phyloP scores from a whole-genome alignment of 2,329 filamentous ascomycete genomes.

The Trichoderma koningii region DNA sequence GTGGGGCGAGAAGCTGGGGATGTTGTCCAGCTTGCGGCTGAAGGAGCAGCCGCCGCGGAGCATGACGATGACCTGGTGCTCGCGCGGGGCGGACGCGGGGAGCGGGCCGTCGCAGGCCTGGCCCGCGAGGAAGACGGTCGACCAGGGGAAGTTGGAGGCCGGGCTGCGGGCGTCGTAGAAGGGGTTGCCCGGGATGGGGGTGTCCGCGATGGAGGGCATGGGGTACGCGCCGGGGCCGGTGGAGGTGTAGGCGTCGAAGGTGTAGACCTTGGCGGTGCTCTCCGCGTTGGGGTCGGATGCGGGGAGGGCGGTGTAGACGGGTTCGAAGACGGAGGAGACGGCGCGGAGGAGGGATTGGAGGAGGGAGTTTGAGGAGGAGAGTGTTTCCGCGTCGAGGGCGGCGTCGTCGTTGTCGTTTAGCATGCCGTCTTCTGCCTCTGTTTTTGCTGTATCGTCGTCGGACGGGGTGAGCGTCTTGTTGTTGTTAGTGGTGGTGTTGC shows the following conservation, averaged over 20 bases:
- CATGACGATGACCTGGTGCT: constrained; percentile 78
- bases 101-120: constrained; percentile 65
- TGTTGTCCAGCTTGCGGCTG: constrained; percentile 76
- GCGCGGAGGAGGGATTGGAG: constrained; percentile 51
- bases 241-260: constrained; percentile 57
- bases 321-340: constrained; percentile 49
- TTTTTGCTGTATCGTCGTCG: background rate
- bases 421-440: background rate
- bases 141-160: constrained; percentile 63
- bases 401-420: constrained; percentile 19
- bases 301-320: constrained; percentile 38
- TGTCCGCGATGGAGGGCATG: constrained; percentile 65
- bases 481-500: no score
- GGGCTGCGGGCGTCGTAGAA: constrained; percentile 45
- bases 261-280: constrained; percentile 46
- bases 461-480: constrained; percentile 20
- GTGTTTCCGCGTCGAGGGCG: constrained; percentile 21
- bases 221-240: constrained; percentile 64
- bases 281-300: constrained; percentile 34
- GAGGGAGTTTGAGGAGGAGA: constrained; percentile 45
- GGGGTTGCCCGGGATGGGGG: constrained; percentile 48
- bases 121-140: constrained; percentile 68
- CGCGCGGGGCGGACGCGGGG: constrained; percentile 52
- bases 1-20: constrained; percentile 73
- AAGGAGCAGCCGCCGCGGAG: constrained; percentile 84